Evolutionary conservation across 768 basidiomycete species (phyloP).

Genomic region (Suillus paluster): DNA sequence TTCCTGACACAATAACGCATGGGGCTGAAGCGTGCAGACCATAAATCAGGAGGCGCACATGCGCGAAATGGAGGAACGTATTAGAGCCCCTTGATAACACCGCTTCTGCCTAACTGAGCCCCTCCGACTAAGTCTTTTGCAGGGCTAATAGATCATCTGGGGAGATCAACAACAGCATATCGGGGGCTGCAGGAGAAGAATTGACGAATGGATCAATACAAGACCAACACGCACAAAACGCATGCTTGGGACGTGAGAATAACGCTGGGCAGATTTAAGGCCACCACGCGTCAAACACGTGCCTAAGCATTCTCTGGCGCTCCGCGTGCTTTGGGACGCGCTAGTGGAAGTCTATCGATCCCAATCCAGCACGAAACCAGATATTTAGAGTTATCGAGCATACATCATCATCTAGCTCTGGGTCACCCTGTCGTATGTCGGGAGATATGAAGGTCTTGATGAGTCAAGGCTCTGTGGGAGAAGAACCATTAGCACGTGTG

Average conservation of each 20-base stretch:
- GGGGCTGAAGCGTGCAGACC: neutral
- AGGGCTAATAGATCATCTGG: neutral
- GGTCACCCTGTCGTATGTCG: neutral
- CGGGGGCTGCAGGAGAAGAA: constrained; percentile 2
- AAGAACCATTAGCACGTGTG: constrained; percentile 7
- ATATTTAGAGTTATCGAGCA: neutral
- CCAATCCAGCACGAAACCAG: neutral
- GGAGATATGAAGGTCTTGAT: neutral
- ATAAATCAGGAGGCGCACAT: neutral
- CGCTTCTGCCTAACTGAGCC: neutral
- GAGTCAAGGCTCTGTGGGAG: constrained; percentile 1
- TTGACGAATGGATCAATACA: constrained; percentile 1
- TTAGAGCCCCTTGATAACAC: neutral
- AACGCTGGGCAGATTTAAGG: neutral
- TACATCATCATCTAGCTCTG: neutral
- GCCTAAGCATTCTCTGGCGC: no score
- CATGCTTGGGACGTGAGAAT: neutral
- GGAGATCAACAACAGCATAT: constrained; percentile 9
- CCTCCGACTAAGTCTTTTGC: neutral
- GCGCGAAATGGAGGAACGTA: neutral
- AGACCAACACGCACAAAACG: constrained; percentile 1
- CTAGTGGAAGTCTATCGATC: neutral
- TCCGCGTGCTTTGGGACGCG: neutral
- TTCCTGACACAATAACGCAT: neutral
- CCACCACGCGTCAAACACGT: neutral